A percentile compares a stretch with the other conserved stretches of the same genome.
phyloP scores from a whole-genome alignment of 169 alveolate genomes.

The Neospora caninum region DNA sequence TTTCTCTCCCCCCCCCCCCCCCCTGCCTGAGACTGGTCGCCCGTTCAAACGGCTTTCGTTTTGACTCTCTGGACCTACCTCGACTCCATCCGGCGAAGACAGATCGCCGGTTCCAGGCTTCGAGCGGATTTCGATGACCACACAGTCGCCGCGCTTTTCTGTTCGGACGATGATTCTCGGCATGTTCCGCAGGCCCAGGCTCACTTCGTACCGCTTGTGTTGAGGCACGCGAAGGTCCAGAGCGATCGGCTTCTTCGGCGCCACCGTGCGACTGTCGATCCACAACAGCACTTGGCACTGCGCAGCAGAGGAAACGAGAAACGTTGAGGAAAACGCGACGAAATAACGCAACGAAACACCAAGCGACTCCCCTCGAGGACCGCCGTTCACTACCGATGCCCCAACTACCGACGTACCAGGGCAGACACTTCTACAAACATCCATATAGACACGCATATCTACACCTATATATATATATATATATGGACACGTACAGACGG shows the following conservation, averaged over 20 bases:
- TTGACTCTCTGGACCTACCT: not conserved
- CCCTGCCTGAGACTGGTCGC: not conserved
- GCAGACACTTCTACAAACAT: no score
- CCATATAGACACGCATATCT: not conserved
- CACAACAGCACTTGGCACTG: conserved; percentile 77
- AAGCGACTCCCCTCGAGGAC: not conserved
- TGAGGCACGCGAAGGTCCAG: conserved; percentile 75
- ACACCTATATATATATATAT: not conserved
- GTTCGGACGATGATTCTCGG: conserved; percentile 68
- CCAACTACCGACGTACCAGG: no score
- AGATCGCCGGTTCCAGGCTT: conserved; percentile 62
- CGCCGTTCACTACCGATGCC: not conserved
- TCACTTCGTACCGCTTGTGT: conserved; percentile 66
- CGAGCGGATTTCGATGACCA: conserved; percentile 68
- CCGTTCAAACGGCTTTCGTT: not conserved
- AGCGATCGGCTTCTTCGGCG: conserved; percentile 82
- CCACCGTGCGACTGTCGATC: conserved; percentile 81
- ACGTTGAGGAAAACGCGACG: conserved; percentile 19
- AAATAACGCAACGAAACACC: not conserved
- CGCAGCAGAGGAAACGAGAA: not conserved
- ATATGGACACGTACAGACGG: not conserved
- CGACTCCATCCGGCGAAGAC: not conserved
- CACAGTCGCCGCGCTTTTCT: conserved; percentile 77
- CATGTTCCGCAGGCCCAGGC: conserved; percentile 60
- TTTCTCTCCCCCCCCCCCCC: not conserved